phyloP scores from a whole-genome alignment of 2,329 filamentous ascomycete genomes.

The Pseudogymnoascus sp. region DNA sequence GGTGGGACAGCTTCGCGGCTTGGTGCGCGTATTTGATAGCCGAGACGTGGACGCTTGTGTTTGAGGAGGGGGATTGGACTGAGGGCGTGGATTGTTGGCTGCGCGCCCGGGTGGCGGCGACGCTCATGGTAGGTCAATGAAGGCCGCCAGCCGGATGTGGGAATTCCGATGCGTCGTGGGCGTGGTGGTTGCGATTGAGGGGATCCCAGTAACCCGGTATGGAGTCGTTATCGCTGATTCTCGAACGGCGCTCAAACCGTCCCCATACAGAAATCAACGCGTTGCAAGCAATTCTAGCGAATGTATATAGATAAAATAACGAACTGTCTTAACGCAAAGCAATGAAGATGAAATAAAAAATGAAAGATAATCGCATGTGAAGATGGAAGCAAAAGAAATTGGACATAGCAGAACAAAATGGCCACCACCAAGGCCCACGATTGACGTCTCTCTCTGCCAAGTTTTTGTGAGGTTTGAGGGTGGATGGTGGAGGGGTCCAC shows the following conservation, averaged over 20 bases:
- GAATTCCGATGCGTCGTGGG: neutral
- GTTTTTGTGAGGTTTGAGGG: neutral
- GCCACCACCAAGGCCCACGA: neutral
- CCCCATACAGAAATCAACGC: neutral
- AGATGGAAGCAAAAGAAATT: neutral
- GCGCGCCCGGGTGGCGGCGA: neutral
- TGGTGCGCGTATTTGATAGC: conserved; percentile 54
- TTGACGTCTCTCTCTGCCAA: neutral
- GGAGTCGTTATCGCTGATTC: neutral
- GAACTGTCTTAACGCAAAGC: neutral
- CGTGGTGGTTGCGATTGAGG: neutral
- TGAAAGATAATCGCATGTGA: neutral
- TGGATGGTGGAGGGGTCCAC: neutral
- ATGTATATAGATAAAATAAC: neutral
- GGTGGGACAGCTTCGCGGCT: conserved; percentile 47
- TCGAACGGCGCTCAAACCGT: neutral
- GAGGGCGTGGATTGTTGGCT: conserved; percentile 1
- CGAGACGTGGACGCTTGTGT: neutral
- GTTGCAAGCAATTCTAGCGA: neutral
- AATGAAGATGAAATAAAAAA: neutral
- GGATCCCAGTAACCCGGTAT: neutral
- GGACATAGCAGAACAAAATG: neutral
- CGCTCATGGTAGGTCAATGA: neutral
- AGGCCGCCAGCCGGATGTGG: neutral
- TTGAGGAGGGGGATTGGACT: neutral